Evolutionary conservation across 306 rosid genomes (phyloP).

Genomic region (Lathyrus tuberosus): DNA sequence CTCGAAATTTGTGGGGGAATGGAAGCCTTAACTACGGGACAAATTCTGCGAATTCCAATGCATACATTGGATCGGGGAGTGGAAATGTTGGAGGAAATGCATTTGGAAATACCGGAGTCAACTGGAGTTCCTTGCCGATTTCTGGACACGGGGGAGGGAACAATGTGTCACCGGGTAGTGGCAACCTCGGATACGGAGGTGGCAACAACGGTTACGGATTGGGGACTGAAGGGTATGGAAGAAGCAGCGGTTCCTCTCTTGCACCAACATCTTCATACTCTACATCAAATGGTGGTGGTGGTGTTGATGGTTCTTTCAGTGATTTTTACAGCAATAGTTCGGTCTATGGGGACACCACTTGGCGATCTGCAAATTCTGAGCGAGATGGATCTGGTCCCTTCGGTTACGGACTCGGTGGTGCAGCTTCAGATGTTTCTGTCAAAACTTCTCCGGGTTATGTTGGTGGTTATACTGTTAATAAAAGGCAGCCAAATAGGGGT

Average conservation of each 20-base stretch:
- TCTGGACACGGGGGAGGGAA: constrained; percentile 69
- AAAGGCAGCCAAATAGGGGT: constrained; percentile 98
- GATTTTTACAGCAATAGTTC: constrained; percentile 72
- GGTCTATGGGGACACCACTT: constrained; percentile 79
- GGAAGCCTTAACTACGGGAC: constrained; percentile 75
- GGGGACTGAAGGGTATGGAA: constrained; percentile 82
- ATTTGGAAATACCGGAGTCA: constrained; percentile 77
- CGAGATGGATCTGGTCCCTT: constrained; percentile 82
- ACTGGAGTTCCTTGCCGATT: constrained; percentile 71
- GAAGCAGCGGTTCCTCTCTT: constrained; percentile 61
- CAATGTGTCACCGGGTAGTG: constrained; percentile 62
- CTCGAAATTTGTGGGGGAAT: constrained; percentile 88
- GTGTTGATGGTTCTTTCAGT: constrained; percentile 69
- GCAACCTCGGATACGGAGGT: constrained; percentile 72
- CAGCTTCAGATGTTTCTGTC: constrained; percentile 78
- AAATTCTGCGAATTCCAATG: constrained; percentile 65
- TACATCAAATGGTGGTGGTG: constrained; percentile 72
- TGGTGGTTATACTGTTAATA: constrained; percentile 93
- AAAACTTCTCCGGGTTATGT: constrained; percentile 85
- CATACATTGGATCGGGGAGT: constrained; percentile 75
- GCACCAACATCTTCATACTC: constrained; percentile 71
- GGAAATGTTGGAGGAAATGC: constrained; percentile 71
- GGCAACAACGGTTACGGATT: constrained; percentile 67
- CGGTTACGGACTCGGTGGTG: constrained; percentile 79
- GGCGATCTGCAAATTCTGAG: constrained; percentile 84